Conservation (phyloP, 1,139 yeast genomes). For the Yamadazyma buinensis region DNA sequence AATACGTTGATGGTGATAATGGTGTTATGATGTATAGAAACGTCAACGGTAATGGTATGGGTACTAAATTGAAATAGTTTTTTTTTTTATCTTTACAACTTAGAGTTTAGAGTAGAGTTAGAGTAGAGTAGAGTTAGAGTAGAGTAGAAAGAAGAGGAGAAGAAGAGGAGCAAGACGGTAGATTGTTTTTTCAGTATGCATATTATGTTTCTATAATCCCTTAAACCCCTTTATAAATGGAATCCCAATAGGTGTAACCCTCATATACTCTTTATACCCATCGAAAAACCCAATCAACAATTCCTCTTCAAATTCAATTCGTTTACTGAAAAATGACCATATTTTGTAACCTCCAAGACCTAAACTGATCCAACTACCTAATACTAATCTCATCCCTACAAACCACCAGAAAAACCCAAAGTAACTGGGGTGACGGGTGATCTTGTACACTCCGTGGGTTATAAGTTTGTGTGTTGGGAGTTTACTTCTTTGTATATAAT, state of each 20-base stretch:
- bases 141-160: too few relatives aligned
- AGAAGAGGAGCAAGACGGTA: too few relatives aligned
- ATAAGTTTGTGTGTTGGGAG: conserved; percentile 59
- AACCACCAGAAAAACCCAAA: conserved; percentile 95
- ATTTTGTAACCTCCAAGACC: conserved; percentile 34
- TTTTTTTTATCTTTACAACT: too few relatives aligned
- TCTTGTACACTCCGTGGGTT: conserved; percentile 65
- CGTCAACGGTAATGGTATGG: conserved; percentile 43
- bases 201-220: too few relatives aligned
- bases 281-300: conserved; percentile 61
- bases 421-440: conserved; percentile 83
- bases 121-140: too few relatives aligned
- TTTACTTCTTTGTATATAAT: conserved; percentile 58
- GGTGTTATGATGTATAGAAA: conserved; percentile 63
- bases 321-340: conserved; percentile 60
- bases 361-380: conserved; percentile 47
- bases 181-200: not conserved
- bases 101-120: too few relatives aligned
- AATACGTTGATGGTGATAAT: conserved; percentile 57
- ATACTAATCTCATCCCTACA: conserved; percentile 70
- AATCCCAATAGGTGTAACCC: conserved; percentile 52
- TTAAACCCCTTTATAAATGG: conserved; percentile 47
- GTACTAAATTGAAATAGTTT: conserved; percentile 11
- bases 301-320: conserved; percentile 71
- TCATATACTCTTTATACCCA: conserved; percentile 53